A percentile compares a stretch with the other conserved stretches of the same genome.
phyloP scores from a whole-genome alignment of 768 basidiomycete genomes.

The Termitomyces sp. region DNA sequence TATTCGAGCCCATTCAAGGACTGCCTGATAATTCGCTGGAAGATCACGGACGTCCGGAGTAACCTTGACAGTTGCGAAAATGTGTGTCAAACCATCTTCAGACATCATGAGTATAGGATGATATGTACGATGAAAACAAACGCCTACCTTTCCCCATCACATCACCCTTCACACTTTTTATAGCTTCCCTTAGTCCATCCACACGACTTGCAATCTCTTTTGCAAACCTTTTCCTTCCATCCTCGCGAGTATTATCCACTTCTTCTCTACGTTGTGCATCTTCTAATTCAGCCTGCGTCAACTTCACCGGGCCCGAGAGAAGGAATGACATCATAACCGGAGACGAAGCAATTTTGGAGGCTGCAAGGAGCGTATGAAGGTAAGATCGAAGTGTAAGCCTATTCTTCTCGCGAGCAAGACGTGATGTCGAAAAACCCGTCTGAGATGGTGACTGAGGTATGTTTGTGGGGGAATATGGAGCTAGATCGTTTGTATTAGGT shows the following conservation, averaged over 20 bases:
- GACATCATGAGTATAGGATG: not conserved
- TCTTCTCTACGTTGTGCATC: slow-evolving; percentile 82
- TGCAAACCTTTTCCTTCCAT: slow-evolving; percentile 80
- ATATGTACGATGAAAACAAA: not conserved
- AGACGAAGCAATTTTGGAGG: slow-evolving; percentile 71
- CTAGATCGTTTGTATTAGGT: slow-evolving; percentile 11
- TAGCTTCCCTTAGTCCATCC: slow-evolving; percentile 75
- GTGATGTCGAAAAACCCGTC: slow-evolving; percentile 27
- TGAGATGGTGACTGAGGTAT: slow-evolving; percentile 16
- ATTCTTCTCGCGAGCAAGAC: slow-evolving; percentile 89
- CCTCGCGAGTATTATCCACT: slow-evolving; percentile 82
- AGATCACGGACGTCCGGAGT: slow-evolving; percentile 73
- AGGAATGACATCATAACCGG: slow-evolving; percentile 86
- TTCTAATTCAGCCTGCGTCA: slow-evolving; percentile 68
- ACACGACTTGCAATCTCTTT: slow-evolving; percentile 83
- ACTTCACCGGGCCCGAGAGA: slow-evolving; percentile 62
- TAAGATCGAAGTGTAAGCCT: slow-evolving; percentile 90
- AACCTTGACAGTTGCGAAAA: slow-evolving; percentile 85
- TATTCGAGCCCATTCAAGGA: slow-evolving; percentile 95
- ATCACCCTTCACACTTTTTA: slow-evolving; percentile 89
- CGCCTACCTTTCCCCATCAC: slow-evolving; percentile 74
- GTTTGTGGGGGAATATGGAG: not conserved
- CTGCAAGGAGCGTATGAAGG: slow-evolving; percentile 72
- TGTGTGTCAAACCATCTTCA: slow-evolving; percentile 76
- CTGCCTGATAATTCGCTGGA: slow-evolving; percentile 81